A percentile compares a stretch with the other conserved stretches of the same genome.
phyloP scores from a whole-genome alignment of 169 alveolate genomes.

The Babesia ovata region DNA sequence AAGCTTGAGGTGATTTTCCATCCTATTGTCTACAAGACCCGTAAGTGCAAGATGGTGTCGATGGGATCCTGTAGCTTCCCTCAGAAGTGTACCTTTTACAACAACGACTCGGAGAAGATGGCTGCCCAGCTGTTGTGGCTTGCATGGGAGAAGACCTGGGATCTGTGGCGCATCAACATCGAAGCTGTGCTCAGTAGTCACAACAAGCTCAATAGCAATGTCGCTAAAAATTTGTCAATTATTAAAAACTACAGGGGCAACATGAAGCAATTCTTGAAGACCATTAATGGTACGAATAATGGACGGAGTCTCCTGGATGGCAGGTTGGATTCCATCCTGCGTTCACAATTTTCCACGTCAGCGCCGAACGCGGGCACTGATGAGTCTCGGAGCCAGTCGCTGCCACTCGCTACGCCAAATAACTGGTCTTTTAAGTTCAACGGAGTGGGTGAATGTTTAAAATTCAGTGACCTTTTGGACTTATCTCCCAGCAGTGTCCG shows the following conservation, averaged over 20 bases:
- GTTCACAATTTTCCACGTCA: conserved; percentile 3
- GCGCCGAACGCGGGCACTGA: not conserved
- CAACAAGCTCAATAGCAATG: not conserved
- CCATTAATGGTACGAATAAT: conserved; percentile 8
- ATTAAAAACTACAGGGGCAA: conserved; percentile 6
- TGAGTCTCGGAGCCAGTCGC: not conserved
- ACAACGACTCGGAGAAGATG: conserved; percentile 65
- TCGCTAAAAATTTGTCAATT: not conserved
- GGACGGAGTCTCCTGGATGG: not conserved
- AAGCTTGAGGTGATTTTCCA: conserved; percentile 83
- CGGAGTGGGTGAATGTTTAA: not conserved
- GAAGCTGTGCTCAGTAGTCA: conserved; percentile 41
- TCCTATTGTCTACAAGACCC: conserved; percentile 82
- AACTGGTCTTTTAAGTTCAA: not conserved
- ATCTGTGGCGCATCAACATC: conserved; percentile 65
- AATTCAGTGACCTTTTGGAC: not conserved
- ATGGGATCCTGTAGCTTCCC: conserved; percentile 70
- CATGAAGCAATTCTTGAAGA: not conserved
- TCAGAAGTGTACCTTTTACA: conserved; percentile 74
- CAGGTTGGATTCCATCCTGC: not conserved
- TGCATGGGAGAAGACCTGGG: conserved; percentile 73
- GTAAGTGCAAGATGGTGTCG: conserved; percentile 75
- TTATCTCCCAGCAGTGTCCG: not conserved
- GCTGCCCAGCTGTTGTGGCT: conserved; percentile 72
- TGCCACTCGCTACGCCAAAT: not conserved